These are phyloP conservation scores for Hydnomerulius pinastri DNA, from an alignment of 768 basidiomycete species.

Conservation along the genomic window DNA sequence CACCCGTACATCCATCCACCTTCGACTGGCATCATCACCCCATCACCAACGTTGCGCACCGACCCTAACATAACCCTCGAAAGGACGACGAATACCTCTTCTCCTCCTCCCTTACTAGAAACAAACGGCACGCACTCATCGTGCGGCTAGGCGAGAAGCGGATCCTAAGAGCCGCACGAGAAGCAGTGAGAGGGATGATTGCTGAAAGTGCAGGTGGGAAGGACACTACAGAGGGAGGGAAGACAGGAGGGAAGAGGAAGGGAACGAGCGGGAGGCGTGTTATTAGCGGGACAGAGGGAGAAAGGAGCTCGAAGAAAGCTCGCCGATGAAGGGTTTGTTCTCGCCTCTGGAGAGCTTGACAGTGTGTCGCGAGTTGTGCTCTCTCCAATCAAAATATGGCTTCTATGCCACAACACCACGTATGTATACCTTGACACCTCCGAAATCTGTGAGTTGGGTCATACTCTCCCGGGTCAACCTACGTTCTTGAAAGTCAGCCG, in stretches of 20 bases:
- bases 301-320: conserved; percentile 17
- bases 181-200: conserved; percentile 9
- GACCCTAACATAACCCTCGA: no score
- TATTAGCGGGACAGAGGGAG: neutral
- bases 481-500: no score
- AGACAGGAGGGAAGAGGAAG: neutral
- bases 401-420: no score
- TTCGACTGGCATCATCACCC: no score
- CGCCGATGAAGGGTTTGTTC: no score
- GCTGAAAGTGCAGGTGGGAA: neutral
- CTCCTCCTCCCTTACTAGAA: conserved; percentile 35
- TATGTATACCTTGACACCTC: no score
- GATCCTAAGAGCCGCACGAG: conserved; percentile 45
- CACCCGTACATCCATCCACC: no score
- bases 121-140: conserved; percentile 62
- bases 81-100: conserved; percentile 56
- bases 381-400: no score
- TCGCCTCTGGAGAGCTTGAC: no score
- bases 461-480: no score
- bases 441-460: no score
- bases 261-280: neutral
- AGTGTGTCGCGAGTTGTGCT: no score
- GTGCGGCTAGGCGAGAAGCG: conserved; percentile 83
- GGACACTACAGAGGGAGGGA: neutral
- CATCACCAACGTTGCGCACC: neutral